These are phyloP conservation scores for Fusarium sp. DNA, from an alignment of 2,329 filamentous ascomycete species.

Conservation along the genomic window DNA sequence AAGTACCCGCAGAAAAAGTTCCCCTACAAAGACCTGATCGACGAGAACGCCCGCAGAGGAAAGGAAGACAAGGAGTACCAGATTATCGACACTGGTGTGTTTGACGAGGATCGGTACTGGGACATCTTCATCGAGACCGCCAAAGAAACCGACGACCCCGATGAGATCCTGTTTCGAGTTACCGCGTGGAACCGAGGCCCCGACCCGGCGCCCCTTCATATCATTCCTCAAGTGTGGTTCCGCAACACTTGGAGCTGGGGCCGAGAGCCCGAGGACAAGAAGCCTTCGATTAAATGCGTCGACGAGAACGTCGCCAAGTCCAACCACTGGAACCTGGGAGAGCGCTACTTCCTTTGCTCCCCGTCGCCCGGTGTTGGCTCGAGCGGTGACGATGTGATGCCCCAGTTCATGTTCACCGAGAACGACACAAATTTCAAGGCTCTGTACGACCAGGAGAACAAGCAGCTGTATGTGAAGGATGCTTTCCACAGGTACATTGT, in stretches of 20 bases:
- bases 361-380: conserved; percentile 88
- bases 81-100: conserved; percentile 87
- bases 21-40: conserved; percentile 87
- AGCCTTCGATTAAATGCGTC: conserved; percentile 78
- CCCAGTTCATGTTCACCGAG: conserved; percentile 89
- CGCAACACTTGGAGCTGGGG: conserved; percentile 98
- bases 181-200: conserved; percentile 96
- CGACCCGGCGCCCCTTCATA: conserved; percentile 90
- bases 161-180: conserved; percentile 92
- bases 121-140: conserved; percentile 97
- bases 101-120: conserved; percentile 93
- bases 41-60: conserved; percentile 82
- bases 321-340: conserved; percentile 82
- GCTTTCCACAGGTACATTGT: conserved; percentile 92
- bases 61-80: conserved; percentile 90
- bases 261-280: conserved; percentile 77
- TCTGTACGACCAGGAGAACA: conserved; percentile 83
- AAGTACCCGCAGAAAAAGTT: conserved; percentile 95
- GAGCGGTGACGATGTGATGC: conserved; percentile 84
- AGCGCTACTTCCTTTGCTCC: conserved; percentile 85
- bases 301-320: conserved; percentile 77
- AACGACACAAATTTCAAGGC: conserved; percentile 90
- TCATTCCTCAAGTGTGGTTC: conserved; percentile 96
- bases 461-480: conserved; percentile 89
- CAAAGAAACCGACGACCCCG: conserved; percentile 91